A percentile compares a stretch with the other conserved stretches of the same genome.
phyloP scores from a whole-genome alignment of 148 eudicot genomes.

The Heliamphora exappendiculata region DNA sequence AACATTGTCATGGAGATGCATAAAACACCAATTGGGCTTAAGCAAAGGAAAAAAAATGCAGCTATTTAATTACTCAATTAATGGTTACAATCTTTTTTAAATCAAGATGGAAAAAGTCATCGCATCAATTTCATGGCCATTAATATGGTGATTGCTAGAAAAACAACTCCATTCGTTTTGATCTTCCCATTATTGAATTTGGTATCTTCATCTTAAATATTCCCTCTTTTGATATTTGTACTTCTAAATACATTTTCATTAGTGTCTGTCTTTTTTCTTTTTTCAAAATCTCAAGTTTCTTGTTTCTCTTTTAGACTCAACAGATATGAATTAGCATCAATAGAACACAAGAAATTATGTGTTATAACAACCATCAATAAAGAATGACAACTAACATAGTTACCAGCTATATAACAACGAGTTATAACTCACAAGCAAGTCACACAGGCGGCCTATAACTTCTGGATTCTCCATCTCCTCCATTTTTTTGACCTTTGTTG shows the following conservation, averaged over 20 bases:
- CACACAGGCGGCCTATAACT: no score
- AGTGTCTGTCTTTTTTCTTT: neutral
- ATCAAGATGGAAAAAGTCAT: neutral
- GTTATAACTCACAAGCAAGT: neutral
- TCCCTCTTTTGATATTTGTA: neutral
- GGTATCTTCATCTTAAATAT: neutral
- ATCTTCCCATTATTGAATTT: neutral
- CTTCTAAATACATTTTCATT: neutral
- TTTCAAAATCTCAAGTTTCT: neutral
- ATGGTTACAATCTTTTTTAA: neutral
- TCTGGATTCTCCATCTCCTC: no score
- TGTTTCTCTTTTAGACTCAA: neutral
- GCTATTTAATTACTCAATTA: neutral
- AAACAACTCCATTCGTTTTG: neutral
- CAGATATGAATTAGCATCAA: neutral
- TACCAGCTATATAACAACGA: neutral
- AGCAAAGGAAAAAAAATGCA: neutral
- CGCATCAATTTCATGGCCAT: neutral
- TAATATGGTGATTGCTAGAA: neutral
- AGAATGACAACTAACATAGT: neutral
- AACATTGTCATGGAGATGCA: neutral
- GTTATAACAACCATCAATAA: neutral
- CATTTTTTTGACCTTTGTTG: no score
- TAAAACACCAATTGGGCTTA: slow-evolving; percentile 3
- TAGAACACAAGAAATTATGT: neutral